Base-by-base conservation (phyloP, 495 filamentous ascomycete genomes). In the Paragyromitra xinjiangensis region DNA sequence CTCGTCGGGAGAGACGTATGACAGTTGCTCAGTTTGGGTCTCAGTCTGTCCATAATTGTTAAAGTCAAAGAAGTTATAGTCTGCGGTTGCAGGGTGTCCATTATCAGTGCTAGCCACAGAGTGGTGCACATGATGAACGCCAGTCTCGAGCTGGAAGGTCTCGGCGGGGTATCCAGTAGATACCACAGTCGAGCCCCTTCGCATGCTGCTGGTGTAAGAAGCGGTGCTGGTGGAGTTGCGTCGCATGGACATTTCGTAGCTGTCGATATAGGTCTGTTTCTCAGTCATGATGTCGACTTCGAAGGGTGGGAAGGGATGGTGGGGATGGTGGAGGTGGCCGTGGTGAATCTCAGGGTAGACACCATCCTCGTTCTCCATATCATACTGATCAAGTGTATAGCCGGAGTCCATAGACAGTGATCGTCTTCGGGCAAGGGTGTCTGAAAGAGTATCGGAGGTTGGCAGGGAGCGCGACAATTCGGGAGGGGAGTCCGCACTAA, bases 251-350 rank as follows among this genome's bases (percentile, higher is more conserved):
- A 97, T 87, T 29, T 68, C 67, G 34, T 63, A 82, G 83, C 97
- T 93, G 79, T 98, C 93, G 81, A 99, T 89, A 83, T 93, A 98
- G 84, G 94, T 95, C 82, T 98, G 94, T 75, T 94, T 88, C 61
- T 81, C 79, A 0, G 95, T 98, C 87, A 92, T 94, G 85, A 98
- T 91, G 83, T 99, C 95, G 73, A 98, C 91, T 83, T 98, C 95
- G 82, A 96, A 98, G 0, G 94, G 93, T 19, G 90, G 88, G 84
- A 88, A 91, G 78, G 77, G 86, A 3, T 84, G 85, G 64, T 87
- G 88, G 34, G 82, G 40, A 24, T 82, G 44, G 84, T 88, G 34
- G 81, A 81, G 73, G 85, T 64, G 69, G 87, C 87, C 81, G 78
- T 87, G 61, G 87, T 86, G 19, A 87, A 85, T 73, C 87, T 87